Evolutionary conservation across 1,139 yeast species (phyloP).

Genomic region (Taphrina populina): DNA sequence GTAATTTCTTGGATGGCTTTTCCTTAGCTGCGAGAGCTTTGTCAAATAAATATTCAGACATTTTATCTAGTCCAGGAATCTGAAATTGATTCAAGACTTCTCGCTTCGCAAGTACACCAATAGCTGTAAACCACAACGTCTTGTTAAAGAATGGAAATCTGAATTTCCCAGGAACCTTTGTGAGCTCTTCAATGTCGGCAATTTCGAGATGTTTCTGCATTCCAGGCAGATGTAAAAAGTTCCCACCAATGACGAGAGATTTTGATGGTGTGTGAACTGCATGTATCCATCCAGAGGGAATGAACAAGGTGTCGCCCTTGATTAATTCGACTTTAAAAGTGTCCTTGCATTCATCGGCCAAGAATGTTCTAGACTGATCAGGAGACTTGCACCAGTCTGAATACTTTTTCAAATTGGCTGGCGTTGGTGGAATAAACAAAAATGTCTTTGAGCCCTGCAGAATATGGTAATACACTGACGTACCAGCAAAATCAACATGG

Average conservation of each 20-base stretch:
- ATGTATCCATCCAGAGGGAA: conserved; percentile 94
- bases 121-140: conserved; percentile 62
- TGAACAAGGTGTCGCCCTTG: conserved; percentile 73
- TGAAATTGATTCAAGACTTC: not conserved
- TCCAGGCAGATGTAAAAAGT: conserved; percentile 67
- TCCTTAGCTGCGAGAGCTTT: not conserved
- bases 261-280: conserved; percentile 82
- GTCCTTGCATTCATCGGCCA: conserved; percentile 55
- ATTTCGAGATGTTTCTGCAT: conserved; percentile 62
- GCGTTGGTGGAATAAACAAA: conserved; percentile 75
- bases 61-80: not conserved
- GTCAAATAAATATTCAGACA: not conserved
- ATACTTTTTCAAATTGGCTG: conserved; percentile 59
- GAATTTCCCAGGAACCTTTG: conserved; percentile 73
- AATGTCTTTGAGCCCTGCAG: conserved; percentile 71
- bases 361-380: conserved; percentile 65
- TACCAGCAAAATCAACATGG: conserved; percentile 89
- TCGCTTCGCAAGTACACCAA: conserved; percentile 11
- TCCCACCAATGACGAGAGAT: conserved; percentile 83
- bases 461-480: conserved; percentile 84
- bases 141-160: conserved; percentile 74
- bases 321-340: conserved; percentile 63
- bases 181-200: conserved; percentile 60
- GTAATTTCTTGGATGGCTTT: not conserved
- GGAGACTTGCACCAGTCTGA: conserved; percentile 70